phyloP scores from a whole-genome alignment of 192 early-diverging fungal genomes.

The Pilobolus umbonatus region DNA sequence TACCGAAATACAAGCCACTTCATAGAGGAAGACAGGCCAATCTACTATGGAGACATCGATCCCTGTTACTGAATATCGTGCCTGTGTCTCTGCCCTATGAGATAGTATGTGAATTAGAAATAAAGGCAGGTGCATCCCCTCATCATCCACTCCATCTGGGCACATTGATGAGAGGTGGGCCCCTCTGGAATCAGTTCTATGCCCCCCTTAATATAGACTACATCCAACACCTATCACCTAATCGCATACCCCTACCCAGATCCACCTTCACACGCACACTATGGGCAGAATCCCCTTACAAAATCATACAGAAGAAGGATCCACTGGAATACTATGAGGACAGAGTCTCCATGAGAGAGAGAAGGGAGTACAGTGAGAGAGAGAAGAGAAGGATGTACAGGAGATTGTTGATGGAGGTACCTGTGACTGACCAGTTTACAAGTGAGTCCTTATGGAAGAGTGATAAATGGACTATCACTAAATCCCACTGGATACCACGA shows the following conservation, averaged over 20 bases:
- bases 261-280: no score
- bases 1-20: slow-evolving; percentile 26
- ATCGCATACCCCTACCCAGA: not conserved
- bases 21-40: slow-evolving; percentile 33
- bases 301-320: no score
- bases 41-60: slow-evolving; percentile 32
- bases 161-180: slow-evolving; percentile 7
- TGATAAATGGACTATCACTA: not conserved
- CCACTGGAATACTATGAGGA: not conserved
- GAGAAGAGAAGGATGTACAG: slow-evolving; percentile 18
- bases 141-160: not conserved
- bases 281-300: no score
- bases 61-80: slow-evolving; percentile 7
- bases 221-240: not conserved
- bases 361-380: not conserved
- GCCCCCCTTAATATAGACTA: no score
- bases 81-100: slow-evolving; percentile 25
- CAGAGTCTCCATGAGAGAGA: not conserved
- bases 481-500: not conserved
- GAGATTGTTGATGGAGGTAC: slow-evolving; percentile 3
- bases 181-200: slow-evolving; percentile 21
- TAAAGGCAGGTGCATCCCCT: not conserved
- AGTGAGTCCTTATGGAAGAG: no score
- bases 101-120: slow-evolving; percentile 27
- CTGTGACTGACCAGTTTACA: not conserved